Evolutionary conservation across 129 eudicot species (phyloP).

Genomic region (Helianthus annuus): DNA sequence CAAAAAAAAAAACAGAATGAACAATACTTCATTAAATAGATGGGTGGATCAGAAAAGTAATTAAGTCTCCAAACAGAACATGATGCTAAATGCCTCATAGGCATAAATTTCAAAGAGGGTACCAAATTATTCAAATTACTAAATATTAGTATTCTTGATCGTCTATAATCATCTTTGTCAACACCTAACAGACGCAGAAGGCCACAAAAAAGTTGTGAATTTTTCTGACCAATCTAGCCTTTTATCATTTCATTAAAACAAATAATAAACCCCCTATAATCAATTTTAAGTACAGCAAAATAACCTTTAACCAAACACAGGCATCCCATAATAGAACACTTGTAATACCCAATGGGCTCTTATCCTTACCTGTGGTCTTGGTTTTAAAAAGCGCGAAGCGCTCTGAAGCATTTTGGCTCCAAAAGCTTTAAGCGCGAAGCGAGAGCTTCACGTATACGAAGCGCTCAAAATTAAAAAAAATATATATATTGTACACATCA

Average conservation of each 20-base stretch:
- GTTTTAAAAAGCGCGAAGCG: too few species aligned
- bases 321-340: neutral
- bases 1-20: too few species aligned
- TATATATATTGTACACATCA: too few species aligned
- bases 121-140: neutral
- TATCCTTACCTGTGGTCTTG: neutral
- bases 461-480: too few species aligned
- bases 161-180: constrained; percentile 1
- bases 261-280: neutral
- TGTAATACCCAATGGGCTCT: neutral
- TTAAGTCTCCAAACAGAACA: constrained; percentile 1
- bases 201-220: constrained; percentile 2
- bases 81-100: neutral
- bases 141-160: neutral
- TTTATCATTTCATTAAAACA: neutral
- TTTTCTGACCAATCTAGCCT: constrained; percentile 7
- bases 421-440: too few species aligned
- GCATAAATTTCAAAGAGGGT: neutral
- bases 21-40: too few species aligned
- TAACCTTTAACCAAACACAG: neutral
- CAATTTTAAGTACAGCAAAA: neutral
- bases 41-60: too few species aligned
- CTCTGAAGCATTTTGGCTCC: too few species aligned
- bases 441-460: too few species aligned
- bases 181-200: constrained; percentile 12